A percentile compares a stretch with the other conserved stretches of the same genome.
These are phyloP conservation scores for Carex myosuroides DNA, from an alignment of 176 grass and related monocot species.

Conservation along the genomic window DNA sequence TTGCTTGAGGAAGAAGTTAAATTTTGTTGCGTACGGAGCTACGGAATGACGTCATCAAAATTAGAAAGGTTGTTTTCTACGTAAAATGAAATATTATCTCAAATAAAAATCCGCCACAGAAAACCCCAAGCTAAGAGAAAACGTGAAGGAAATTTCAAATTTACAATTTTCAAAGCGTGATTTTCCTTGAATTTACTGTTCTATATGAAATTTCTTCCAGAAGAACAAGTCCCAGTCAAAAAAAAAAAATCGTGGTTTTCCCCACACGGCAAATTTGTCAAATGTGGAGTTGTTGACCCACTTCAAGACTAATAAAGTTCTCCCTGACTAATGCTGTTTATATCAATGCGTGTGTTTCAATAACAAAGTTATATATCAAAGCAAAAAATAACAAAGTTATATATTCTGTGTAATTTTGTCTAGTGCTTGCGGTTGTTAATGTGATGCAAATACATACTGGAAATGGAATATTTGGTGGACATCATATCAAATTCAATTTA, in stretches of 20 bases:
- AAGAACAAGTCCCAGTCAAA: neutral
- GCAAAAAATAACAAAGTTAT: too few species aligned
- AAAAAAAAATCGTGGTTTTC: neutral
- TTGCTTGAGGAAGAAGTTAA: neutral
- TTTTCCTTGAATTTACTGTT: neutral
- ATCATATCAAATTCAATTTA: too few species aligned
- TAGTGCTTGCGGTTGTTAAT: too few species aligned
- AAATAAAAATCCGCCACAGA: neutral
- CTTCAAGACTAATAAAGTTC: neutral
- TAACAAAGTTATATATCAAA: too few species aligned
- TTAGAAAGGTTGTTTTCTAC: neutral
- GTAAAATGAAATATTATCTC: neutral
- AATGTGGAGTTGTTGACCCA: conserved; percentile 11
- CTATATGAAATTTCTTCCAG: neutral
- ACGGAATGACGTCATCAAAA: neutral
- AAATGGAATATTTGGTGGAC: too few species aligned
- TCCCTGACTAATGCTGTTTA: too few species aligned
- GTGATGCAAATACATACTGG: too few species aligned
- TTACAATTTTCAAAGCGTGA: neutral
- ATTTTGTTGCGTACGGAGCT: neutral
- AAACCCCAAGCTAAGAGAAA: neutral
- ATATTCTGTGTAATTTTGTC: too few species aligned
- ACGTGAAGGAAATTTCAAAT: neutral
- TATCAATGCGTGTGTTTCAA: neutral
- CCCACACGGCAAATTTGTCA: conserved; percentile 1